phyloP scores from a whole-genome alignment of 2,329 filamentous ascomycete species.

The Chrysosporium keratinophilum region DNA sequence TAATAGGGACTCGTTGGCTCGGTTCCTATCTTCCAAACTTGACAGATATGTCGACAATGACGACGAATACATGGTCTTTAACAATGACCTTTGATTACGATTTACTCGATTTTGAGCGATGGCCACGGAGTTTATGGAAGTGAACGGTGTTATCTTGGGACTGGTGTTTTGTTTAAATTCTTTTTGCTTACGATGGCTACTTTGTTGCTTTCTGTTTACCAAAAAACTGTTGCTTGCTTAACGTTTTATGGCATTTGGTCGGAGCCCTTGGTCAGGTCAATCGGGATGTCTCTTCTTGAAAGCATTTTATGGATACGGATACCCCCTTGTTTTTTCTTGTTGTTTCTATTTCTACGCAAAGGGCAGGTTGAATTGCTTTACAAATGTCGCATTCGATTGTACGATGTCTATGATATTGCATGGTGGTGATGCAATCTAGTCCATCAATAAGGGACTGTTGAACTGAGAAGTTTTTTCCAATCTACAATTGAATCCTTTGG shows the following conservation, averaged over 20 bases:
- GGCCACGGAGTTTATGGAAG: too few relatives aligned
- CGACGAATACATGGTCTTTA: too few relatives aligned
- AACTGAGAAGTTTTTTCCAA: background rate
- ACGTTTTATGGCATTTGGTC: background rate
- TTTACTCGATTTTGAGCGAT: too few relatives aligned
- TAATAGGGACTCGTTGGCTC: too few relatives aligned
- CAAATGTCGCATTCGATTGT: background rate
- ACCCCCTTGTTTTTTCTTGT: background rate
- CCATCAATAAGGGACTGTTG: background rate
- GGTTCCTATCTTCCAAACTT: too few relatives aligned
- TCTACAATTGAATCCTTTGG: too few relatives aligned
- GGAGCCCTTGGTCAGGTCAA: background rate
- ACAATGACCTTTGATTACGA: too few relatives aligned
- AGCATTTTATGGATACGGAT: slow-evolving; percentile 3
- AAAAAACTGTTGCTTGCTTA: background rate
- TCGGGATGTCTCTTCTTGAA: background rate
- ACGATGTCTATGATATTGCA: background rate
- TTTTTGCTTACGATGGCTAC: too few relatives aligned
- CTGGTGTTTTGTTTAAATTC: too few relatives aligned
- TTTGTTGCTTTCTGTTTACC: background rate
- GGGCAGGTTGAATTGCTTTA: background rate
- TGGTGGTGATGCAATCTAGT: background rate
- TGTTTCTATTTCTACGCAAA: background rate
- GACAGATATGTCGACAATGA: too few relatives aligned
- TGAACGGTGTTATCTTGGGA: too few relatives aligned